Percentiles rank a stretch among this genome's conserved stretches.
phyloP scores from a whole-genome alignment of 306 rosid species.

The Alnus glutinosa region DNA sequence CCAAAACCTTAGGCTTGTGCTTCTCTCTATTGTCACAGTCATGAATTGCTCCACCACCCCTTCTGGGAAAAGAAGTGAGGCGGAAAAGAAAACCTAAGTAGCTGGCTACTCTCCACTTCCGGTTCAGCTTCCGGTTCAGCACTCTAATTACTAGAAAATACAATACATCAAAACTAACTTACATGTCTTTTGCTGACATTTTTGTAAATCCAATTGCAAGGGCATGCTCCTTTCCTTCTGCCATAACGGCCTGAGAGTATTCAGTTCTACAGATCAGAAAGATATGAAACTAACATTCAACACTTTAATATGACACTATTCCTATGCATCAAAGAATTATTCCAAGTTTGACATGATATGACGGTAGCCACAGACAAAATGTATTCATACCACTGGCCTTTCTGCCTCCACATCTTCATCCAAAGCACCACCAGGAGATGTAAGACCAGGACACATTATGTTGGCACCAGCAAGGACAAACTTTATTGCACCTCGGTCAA shows the following conservation, averaged over 20 bases:
- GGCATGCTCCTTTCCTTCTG: slow-evolving; percentile 98
- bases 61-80: not conserved
- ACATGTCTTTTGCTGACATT: slow-evolving; percentile 98
- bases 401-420: slow-evolving; percentile 85
- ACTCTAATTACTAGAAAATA: slow-evolving; percentile 3
- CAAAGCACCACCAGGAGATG: slow-evolving; percentile 92
- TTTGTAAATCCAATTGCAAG: slow-evolving; percentile 98
- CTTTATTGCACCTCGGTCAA: slow-evolving; percentile 89
- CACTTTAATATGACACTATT: not conserved
- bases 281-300: slow-evolving; percentile 23
- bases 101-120: slow-evolving; percentile 22
- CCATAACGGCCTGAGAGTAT: slow-evolving; percentile 88
- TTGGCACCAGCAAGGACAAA: slow-evolving; percentile 96
- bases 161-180: slow-evolving; percentile 36
- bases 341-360: slow-evolving; percentile 3
- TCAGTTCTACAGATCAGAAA: slow-evolving; percentile 33
- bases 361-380: slow-evolving; percentile 2
- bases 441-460: slow-evolving; percentile 99
- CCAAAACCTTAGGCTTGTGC: not conserved
- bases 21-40: not conserved
- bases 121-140: not conserved
- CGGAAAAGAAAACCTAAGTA: not conserved
- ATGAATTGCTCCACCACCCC: not conserved
- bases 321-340: slow-evolving; percentile 20
- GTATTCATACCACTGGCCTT: slow-evolving; percentile 78